Percentiles rank a stretch among this genome's conserved stretches.
Evolutionary conservation across 2,329 filamentous ascomycete genomes (phyloP).

Genomic region (Calonectria honghensis): DNA sequence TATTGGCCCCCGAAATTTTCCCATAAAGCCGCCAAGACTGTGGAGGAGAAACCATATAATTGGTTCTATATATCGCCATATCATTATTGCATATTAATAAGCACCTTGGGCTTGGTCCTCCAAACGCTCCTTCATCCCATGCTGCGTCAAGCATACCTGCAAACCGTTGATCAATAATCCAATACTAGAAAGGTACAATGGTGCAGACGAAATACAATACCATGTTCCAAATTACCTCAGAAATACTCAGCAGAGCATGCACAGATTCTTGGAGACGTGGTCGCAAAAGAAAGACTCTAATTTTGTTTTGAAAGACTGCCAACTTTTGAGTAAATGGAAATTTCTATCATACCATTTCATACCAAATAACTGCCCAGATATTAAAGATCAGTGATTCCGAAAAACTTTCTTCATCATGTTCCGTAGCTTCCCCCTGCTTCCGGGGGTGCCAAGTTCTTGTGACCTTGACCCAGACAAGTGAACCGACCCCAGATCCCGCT

Average conservation of each 20-base stretch:
- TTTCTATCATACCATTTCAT: neutral
- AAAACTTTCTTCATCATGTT: slow-evolving; percentile 39
- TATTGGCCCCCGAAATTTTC: neutral
- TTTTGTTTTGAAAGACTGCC: neutral
- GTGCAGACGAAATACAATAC: too few relatives aligned
- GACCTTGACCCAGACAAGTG: neutral
- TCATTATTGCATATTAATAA: neutral
- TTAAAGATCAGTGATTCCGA: slow-evolving; percentile 11
- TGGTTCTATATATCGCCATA: neutral
- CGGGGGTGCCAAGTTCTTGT: neutral
- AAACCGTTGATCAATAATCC: neutral
- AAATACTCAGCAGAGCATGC: neutral
- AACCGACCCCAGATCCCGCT: neutral
- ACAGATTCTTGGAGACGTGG: neutral
- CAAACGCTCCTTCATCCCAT: neutral
- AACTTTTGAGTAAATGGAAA: slow-evolving; percentile 13
- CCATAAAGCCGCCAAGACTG: too few relatives aligned
- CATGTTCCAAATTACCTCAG: neutral
- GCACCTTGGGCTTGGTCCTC: neutral
- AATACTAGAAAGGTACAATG: neutral
- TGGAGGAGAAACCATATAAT: neutral
- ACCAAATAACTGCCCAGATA: neutral
- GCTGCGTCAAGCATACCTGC: too few relatives aligned
- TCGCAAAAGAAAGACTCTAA: neutral
- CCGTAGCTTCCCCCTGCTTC: slow-evolving; percentile 27